Evolutionary conservation across 2,329 filamentous ascomycete species (phyloP).

Genomic region (Colletotrichum phormii): DNA sequence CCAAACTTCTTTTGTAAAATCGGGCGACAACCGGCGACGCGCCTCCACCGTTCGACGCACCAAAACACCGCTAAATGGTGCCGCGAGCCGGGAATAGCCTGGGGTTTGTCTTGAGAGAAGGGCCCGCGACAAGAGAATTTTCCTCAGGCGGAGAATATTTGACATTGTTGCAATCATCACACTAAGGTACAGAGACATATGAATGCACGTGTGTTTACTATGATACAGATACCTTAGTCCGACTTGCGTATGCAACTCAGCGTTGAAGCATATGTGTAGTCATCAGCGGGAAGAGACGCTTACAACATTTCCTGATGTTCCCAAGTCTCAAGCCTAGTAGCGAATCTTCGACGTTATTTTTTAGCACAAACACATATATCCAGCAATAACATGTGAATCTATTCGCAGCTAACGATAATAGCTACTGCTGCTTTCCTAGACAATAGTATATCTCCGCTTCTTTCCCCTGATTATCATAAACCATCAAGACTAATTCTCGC

Average conservation of each 20-base stretch:
- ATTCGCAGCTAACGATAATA: background rate
- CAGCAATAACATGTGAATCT: background rate
- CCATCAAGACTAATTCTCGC: background rate
- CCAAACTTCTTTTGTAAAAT: conserved; percentile 1
- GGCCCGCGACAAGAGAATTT: background rate
- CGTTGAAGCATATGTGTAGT: too few species aligned
- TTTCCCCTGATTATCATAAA: background rate
- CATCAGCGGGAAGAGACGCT: too few species aligned
- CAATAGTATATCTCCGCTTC: background rate
- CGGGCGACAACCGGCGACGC: conserved; percentile 3
- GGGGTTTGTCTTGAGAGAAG: background rate
- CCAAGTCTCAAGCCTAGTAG: too few species aligned
- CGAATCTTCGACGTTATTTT: background rate
- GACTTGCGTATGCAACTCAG: background rate
- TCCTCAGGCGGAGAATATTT: background rate
- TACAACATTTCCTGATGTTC: too few species aligned
- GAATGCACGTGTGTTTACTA: too few species aligned
- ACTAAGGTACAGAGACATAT: too few species aligned
- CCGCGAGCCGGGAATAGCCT: background rate
- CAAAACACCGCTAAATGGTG: background rate
- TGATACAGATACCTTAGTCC: background rate
- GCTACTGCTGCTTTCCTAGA: background rate
- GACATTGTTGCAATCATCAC: too few species aligned
- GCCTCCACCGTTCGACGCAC: background rate
- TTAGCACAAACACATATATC: background rate